Base-by-base conservation (phyloP, 2,329 filamentous ascomycete genomes). In the Pestalotiopsis sp. region DNA sequence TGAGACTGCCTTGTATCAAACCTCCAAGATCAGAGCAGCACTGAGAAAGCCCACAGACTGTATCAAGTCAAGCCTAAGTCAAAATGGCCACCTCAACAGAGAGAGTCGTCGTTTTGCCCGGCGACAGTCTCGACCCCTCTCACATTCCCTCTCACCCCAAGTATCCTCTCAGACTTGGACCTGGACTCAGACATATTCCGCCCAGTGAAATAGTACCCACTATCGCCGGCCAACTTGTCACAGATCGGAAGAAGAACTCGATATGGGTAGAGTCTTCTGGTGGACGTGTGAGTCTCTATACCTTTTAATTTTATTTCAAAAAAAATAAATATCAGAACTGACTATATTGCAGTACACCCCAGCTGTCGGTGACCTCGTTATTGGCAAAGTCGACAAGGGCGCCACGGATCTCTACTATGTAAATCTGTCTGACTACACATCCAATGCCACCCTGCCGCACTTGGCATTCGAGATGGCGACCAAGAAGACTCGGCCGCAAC, bases 391-490 rank as follows among this genome's bases (percentile, higher is more conserved):
- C 74, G 89, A 93, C 76, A 92, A 91, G 79, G 91, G 90, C 67
- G 87, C 90, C 65, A 85, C 86, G 68, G 96, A 98, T 74, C 87
- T 89, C 78, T 98, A 93, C 85, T 91, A 92, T 80, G 94, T 94
- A 79, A 86, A 87, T 73, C 86, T 98, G 66, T 92, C 93, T 36
- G 85, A 90, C 67, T 87, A 90, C 77, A 87, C 87, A 2, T 82
- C 87, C 68, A 80, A 80, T 63, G 94, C 93, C 1, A 84, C 93
- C 20, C 89, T 98, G 1, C 94, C 93, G 0, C 93, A 97, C 73
- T 87, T 98, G 23, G 90, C 94, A n/a, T 99, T 99, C 79, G 95
- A 98, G 81, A 90, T 91, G 71, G 96, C 94, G 20, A 94, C 92
- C 59, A 96, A 95, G 80, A 98, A 98, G 83, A 97, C 93, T 2